Conservation (phyloP, 352 stramenopile species). For the Phytophthora macrochlamydospora region DNA sequence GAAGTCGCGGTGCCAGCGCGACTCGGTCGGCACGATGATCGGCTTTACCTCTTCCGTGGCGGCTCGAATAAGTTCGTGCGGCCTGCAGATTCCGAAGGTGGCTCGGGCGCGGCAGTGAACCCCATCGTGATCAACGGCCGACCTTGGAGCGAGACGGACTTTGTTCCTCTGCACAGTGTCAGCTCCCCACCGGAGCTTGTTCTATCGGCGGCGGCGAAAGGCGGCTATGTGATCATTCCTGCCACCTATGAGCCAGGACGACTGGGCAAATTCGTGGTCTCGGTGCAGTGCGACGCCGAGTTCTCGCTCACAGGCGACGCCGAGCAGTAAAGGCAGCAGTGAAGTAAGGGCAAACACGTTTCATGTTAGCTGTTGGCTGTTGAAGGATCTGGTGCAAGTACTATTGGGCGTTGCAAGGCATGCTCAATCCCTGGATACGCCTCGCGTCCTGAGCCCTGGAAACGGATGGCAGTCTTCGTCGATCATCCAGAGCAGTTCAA, state of each 20-base stretch:
- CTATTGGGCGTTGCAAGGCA: too few relatives aligned
- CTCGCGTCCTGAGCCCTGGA: too few relatives aligned
- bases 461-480: too few relatives aligned
- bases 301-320: slow-evolving; percentile 68
- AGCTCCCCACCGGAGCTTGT: slow-evolving; percentile 70
- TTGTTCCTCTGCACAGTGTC: slow-evolving; percentile 79
- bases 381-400: not conserved
- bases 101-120: slow-evolving; percentile 13
- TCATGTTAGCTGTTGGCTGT: slow-evolving; percentile 11
- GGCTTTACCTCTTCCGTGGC: slow-evolving; percentile 84
- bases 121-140: slow-evolving; percentile 72
- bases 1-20: slow-evolving; percentile 79
- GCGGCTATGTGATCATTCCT: slow-evolving; percentile 88
- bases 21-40: slow-evolving; percentile 90
- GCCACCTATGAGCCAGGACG: slow-evolving; percentile 87
- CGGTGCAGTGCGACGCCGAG: slow-evolving; percentile 81
- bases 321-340: slow-evolving; percentile 21
- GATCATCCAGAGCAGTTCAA: too few relatives aligned
- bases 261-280: slow-evolving; percentile 83
- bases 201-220: slow-evolving; percentile 74
- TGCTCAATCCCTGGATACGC: too few relatives aligned
- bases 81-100: slow-evolving; percentile 24
- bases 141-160: slow-evolving; percentile 84
- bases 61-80: slow-evolving; percentile 43
- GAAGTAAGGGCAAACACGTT: slow-evolving; percentile 7